Evolutionary conservation across 352 stramenopile genomes (phyloP).

Genomic region (Globisporangium echinulatum): DNA sequence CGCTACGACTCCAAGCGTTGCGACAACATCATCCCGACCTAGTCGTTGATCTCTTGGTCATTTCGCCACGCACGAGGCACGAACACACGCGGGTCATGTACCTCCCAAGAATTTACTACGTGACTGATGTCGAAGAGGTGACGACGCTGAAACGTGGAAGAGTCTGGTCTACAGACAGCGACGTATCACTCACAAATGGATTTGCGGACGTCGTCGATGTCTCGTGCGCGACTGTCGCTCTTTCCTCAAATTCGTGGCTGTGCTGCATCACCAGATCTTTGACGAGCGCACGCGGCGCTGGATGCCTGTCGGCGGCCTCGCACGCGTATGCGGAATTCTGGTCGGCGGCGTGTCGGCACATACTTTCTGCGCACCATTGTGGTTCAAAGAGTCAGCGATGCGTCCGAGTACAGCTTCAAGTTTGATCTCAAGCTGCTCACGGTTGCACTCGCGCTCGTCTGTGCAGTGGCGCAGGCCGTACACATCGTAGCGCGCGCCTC

Average conservation of each 20-base stretch:
- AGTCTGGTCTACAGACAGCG: neutral
- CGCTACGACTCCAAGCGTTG: constrained; percentile 14
- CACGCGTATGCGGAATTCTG: constrained; percentile 15
- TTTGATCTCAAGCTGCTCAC: constrained; percentile 13
- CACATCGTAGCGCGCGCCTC: neutral
- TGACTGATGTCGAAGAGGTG: constrained; percentile 19
- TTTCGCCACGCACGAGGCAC: neutral
- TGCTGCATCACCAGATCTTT: constrained; percentile 1
- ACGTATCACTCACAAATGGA: constrained; percentile 4
- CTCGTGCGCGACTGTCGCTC: constrained; percentile 22
- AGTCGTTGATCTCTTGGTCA: constrained; percentile 19
- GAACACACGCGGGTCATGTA: constrained; percentile 3
- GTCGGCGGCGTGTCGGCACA: constrained; percentile 20
- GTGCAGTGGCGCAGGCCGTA: neutral
- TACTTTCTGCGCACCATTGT: constrained; percentile 14
- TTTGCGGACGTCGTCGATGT: constrained; percentile 10
- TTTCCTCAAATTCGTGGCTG: constrained; percentile 6
- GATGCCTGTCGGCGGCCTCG: constrained; percentile 10
- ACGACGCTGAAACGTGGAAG: constrained; percentile 25
- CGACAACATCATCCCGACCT: constrained; percentile 21
- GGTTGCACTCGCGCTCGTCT: neutral
- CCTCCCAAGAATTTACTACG: neutral
- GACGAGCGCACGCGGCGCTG: constrained; percentile 6
- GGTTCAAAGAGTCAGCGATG: neutral
- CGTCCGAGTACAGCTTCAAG: constrained; percentile 6